phyloP scores from a whole-genome alignment of 768 basidiomycete species.

The Boletus insuetus region DNA sequence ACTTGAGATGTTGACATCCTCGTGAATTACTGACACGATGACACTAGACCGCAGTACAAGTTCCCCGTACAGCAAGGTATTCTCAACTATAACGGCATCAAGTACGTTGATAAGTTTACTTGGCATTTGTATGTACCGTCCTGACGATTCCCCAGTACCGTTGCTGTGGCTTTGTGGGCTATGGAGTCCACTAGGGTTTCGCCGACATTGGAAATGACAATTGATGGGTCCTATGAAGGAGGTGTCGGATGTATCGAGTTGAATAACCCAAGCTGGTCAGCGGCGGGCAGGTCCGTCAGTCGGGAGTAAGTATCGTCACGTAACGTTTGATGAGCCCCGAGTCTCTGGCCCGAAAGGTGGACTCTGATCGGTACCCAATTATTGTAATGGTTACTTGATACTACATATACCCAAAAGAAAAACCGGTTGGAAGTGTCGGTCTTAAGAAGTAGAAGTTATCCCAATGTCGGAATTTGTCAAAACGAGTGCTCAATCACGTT shows the following conservation, averaged over 20 bases:
- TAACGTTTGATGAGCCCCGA: too few species aligned
- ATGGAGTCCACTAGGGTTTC: slow-evolving; percentile 49
- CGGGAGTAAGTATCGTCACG: too few species aligned
- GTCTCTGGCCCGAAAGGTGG: too few species aligned
- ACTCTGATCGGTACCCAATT: too few species aligned
- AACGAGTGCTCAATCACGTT: neutral
- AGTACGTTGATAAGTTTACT: slow-evolving; percentile 39
- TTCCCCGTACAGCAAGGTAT: slow-evolving; percentile 87
- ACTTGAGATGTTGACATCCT: neutral
- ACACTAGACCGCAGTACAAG: slow-evolving; percentile 63
- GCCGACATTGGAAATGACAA: slow-evolving; percentile 51
- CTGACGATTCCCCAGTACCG: slow-evolving; percentile 37
- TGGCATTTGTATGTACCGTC: neutral
- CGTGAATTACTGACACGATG: slow-evolving; percentile 3
- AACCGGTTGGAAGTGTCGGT: too few species aligned
- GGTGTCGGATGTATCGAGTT: slow-evolving; percentile 56
- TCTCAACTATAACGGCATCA: slow-evolving; percentile 65
- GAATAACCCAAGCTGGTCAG: slow-evolving; percentile 61
- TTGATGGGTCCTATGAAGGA: slow-evolving; percentile 61
- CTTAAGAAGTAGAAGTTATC: neutral
- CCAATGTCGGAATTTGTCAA: neutral
- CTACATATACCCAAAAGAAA: too few species aligned
- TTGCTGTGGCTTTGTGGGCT: slow-evolving; percentile 68
- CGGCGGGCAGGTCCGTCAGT: slow-evolving; percentile 12
- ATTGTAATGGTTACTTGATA: too few species aligned